phyloP scores from a whole-genome alignment of 176 grass and related monocot species.

The Pontederia crassipes region DNA sequence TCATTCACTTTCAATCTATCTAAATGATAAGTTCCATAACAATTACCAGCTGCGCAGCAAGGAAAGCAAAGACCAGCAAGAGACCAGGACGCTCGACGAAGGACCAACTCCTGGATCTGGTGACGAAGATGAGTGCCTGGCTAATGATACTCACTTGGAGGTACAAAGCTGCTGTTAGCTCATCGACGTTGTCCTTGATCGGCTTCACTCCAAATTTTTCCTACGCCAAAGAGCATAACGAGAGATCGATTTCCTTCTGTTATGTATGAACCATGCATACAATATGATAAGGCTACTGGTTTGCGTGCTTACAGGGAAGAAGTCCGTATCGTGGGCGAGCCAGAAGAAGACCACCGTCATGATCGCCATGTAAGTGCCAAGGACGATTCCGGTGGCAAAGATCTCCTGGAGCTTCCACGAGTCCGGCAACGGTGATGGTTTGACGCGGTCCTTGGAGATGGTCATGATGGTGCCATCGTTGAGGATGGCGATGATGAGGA shows the following conservation, averaged over 20 bases:
- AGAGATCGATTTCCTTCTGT: neutral
- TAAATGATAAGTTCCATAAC: neutral
- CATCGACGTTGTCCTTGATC: conserved; percentile 38
- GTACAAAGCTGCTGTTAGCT: conserved; percentile 73
- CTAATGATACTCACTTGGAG: conserved; percentile 93
- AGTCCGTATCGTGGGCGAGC: conserved; percentile 56
- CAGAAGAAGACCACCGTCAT: conserved; percentile 70
- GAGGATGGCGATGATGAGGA: conserved; percentile 93
- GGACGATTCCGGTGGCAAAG: conserved; percentile 81
- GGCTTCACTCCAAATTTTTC: conserved; percentile 36
- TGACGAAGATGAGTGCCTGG: conserved; percentile 92
- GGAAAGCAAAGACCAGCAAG: conserved; percentile 58
- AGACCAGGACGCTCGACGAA: conserved; percentile 67
- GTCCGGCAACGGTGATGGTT: conserved; percentile 54
- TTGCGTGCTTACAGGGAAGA: conserved; percentile 42
- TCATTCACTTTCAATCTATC: neutral
- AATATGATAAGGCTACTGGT: neutral
- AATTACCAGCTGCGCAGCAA: conserved; percentile 58
- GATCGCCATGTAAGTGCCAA: conserved; percentile 70
- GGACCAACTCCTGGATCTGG: conserved; percentile 77
- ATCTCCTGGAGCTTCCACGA: conserved; percentile 91
- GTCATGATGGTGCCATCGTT: conserved; percentile 99
- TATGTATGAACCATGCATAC: too few relatives aligned
- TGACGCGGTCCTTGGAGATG: conserved; percentile 83
- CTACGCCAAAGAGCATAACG: neutral